These are phyloP conservation scores for Sclerotinia minor DNA, from an alignment of 2,329 filamentous ascomycete species.

Conservation along the genomic window DNA sequence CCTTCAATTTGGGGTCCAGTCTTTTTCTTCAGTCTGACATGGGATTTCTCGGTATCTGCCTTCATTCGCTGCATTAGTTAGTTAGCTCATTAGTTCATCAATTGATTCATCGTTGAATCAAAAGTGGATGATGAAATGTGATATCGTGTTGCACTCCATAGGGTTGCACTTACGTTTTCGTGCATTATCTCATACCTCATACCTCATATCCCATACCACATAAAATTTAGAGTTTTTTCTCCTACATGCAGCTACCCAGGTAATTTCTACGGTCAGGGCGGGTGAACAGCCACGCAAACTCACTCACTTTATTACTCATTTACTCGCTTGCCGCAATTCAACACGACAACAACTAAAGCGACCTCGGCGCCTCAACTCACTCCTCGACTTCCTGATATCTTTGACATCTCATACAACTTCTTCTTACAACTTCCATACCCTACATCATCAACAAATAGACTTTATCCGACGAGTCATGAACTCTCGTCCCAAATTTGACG, in stretches of 20 bases:
- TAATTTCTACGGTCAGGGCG: conserved; percentile 9
- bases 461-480: conserved; percentile 9
- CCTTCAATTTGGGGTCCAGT: not conserved
- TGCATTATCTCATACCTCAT: too few relatives aligned
- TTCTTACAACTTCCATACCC: not conserved
- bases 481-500: not conserved
- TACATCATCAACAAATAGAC: not conserved
- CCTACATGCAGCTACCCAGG: conserved; percentile 15
- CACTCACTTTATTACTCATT: too few relatives aligned
- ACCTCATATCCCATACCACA: not conserved
- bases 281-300: not conserved
- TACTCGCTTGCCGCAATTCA: not conserved
- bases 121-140: not conserved
- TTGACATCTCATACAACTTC: not conserved
- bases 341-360: not conserved
- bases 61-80: not conserved
- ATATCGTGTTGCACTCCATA: too few relatives aligned
- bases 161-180: not conserved
- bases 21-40: not conserved
- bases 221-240: conserved; percentile 5
- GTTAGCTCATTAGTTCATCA: not conserved
- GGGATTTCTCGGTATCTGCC: not conserved
- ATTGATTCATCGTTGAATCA: not conserved
- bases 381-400: not conserved
- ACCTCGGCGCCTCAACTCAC: too few relatives aligned